Base-by-base conservation (phyloP, 352 stramenopile species). In the Phytophthora fragariaefolia region DNA sequence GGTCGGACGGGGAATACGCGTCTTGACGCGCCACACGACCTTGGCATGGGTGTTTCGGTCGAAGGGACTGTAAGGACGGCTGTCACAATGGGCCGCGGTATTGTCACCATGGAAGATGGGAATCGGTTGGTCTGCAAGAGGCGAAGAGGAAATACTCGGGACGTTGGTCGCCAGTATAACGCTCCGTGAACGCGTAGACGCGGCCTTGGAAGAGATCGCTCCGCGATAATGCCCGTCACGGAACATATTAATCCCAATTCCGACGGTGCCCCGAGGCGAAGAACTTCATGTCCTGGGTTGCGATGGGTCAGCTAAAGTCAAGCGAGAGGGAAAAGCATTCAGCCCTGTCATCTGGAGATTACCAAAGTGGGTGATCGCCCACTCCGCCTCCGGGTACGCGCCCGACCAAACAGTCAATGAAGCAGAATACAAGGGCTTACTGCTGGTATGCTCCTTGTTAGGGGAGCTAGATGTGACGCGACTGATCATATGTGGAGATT, bases 361-460 rank as follows among this genome's bases (percentile, higher is more conserved):
- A 1, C 63, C 63, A 0, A 63, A 30, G 0, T 68, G 67, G 67
- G 13, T 42, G 2, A 30, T 68, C 1, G 10, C 62, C 0, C 20
- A 48, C 1, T 54, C 66, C 0, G 27, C 26, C 5, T 63, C 58
- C 0, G 50, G 5, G 0, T 71, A 58, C 28, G 28, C 30, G 0
- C 0, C 15, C 1, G 48, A 63, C 6, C 22, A 58, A 0, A 71
- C 69, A 2, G 69, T 76, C 3, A 76, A 73, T 6, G 63, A 76
- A 17, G 58, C 63, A 0, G 63, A 66, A 20, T 75, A 75, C 22
- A 34, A 24, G 4, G 56, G 63, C 3, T 10, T 71, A 1, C 15
- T 71, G 1, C 17, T 66, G 3, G 58, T 22, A n/a, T 32, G 46
- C 10, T 13, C 45, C 0, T 18, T 61, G 2, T 23, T 36, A 9